A percentile compares a stretch with the other conserved stretches of the same genome.
These are phyloP conservation scores for Dichotomopilus funicola DNA, from an alignment of 2,329 filamentous ascomycete genomes.

Conservation along the genomic window DNA sequence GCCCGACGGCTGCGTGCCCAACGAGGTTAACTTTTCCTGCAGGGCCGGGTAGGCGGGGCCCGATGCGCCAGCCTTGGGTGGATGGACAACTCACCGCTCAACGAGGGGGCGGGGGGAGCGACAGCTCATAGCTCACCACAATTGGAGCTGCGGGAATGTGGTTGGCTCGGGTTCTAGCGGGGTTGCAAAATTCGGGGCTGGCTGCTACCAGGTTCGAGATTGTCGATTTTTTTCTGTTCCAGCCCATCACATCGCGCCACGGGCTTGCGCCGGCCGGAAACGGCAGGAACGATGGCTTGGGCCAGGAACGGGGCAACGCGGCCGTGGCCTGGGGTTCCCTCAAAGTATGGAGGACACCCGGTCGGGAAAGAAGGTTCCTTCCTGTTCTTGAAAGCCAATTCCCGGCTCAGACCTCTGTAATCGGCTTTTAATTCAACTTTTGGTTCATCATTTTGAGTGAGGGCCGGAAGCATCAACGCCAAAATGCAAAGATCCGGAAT, in stretches of 20 bases:
- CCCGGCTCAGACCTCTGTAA: neutral
- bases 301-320: neutral
- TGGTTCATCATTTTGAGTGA: too few species aligned
- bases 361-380: neutral
- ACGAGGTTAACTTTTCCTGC: neutral
- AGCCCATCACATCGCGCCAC: conserved; percentile 23
- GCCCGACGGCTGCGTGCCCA: conserved; percentile 15
- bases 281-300: conserved; percentile 4
- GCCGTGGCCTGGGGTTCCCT: too few species aligned
- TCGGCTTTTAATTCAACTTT: too few species aligned
- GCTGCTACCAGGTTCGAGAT: neutral
- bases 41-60: too few species aligned
- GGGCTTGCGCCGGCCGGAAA: neutral
- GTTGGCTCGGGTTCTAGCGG: conserved; percentile 13
- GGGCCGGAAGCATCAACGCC: too few species aligned
- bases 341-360: too few species aligned
- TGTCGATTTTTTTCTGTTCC: neutral
- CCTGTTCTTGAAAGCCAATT: conserved; percentile 9
- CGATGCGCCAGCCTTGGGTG: neutral
- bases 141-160: neutral
- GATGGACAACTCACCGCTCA: conserved; percentile 14
- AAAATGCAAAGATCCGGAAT: neutral
- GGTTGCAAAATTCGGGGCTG: conserved; percentile 10
- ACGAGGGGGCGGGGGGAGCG: too few species aligned
- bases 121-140: conserved; percentile 8